Evolutionary conservation across 306 rosid genomes (phyloP).

Genomic region (Inga laurina): DNA sequence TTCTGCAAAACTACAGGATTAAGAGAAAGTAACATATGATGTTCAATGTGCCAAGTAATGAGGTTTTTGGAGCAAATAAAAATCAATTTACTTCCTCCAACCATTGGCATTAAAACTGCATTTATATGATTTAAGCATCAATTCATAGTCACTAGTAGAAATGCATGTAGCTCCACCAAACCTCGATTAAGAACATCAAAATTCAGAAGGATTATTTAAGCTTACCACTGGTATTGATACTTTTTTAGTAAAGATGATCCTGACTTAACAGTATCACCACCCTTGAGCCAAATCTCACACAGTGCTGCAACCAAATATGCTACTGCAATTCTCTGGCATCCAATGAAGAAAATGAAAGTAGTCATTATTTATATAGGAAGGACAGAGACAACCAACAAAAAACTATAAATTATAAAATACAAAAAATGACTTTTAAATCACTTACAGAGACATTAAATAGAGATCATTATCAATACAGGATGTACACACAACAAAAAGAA

Average conservation of each 20-base stretch:
- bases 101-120: background rate
- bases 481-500: background rate
- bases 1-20: background rate
- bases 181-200: background rate
- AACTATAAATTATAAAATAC: background rate
- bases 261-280: constrained; percentile 55
- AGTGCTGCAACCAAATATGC: constrained; percentile 79
- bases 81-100: background rate
- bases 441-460: background rate
- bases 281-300: constrained; percentile 94
- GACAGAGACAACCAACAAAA: background rate
- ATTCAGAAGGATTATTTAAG: constrained; percentile 10
- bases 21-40: background rate
- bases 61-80: background rate
- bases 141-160: background rate
- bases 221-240: constrained; percentile 80
- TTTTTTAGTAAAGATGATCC: constrained; percentile 65
- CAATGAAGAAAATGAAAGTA: constrained; percentile 12
- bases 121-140: background rate
- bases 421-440: background rate
- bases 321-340: constrained; percentile 76
- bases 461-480: background rate
- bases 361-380: background rate
- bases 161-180: background rate
- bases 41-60: background rate